Evolutionary conservation across 257 asterid genomes (phyloP).

Genomic region (Solanum virginianum): DNA sequence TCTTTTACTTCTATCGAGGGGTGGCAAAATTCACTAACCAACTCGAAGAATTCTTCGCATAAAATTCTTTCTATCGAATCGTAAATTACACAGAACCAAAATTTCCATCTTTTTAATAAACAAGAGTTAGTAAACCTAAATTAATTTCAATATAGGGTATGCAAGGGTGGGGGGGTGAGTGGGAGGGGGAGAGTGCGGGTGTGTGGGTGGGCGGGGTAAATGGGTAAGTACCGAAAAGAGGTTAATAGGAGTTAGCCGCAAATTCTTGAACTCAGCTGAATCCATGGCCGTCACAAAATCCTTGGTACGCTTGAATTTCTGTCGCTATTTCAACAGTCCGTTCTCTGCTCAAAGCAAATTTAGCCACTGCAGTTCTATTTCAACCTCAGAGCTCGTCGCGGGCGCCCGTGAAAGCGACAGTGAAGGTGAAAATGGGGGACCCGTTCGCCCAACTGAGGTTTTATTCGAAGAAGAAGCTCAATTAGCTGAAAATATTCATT

Average conservation of each 20-base stretch:
- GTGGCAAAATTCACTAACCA: not conserved
- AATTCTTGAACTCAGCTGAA: not conserved
- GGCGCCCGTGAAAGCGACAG: not conserved
- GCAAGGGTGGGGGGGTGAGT: not conserved
- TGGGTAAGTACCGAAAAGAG: not conserved
- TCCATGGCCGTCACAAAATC: not conserved
- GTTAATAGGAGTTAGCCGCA: not conserved
- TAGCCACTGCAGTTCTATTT: not conserved
- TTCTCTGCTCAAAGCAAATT: not conserved
- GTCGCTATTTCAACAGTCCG: not conserved
- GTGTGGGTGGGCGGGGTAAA: no score
- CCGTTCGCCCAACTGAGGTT: not conserved
- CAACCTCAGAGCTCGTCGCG: not conserved
- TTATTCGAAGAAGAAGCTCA: slow-evolving; percentile 33
- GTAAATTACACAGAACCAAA: not conserved
- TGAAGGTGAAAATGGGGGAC: not conserved
- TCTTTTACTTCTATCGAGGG: not conserved
- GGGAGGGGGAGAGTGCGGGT: not conserved
- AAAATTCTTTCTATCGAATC: not conserved
- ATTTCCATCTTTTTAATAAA: not conserved
- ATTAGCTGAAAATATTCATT: slow-evolving; percentile 35
- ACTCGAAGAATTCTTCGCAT: not conserved
- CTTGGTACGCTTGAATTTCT: not conserved
- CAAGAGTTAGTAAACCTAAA: not conserved
- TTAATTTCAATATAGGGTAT: not conserved